phyloP scores from a whole-genome alignment of 208 protist species.

The Acanthamoeba lenticulata region DNA sequence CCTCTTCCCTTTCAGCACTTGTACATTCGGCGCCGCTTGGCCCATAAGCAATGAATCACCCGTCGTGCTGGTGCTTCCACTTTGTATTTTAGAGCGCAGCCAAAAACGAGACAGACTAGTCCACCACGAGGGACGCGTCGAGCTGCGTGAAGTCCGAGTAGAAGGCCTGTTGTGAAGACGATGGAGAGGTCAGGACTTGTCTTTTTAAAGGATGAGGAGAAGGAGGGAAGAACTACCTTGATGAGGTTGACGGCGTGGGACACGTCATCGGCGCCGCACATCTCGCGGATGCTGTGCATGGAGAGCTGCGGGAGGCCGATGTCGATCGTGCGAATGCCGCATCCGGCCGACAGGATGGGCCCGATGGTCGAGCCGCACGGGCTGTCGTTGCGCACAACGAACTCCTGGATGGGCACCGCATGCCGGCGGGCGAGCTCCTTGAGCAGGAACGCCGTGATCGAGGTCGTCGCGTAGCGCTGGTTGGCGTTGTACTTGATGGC shows the following conservation, averaged over 20 bases:
- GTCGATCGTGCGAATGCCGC: conserved; percentile 96
- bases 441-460: conserved; percentile 90
- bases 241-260: conserved; percentile 90
- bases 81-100: no score
- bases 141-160: conserved; percentile 47
- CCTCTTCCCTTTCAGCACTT: not conserved
- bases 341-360: conserved; percentile 93
- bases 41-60: no score
- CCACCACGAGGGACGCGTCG: conserved; percentile 32
- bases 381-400: conserved; percentile 96
- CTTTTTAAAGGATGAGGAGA: not conserved
- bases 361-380: conserved; percentile 97
- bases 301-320: conserved; percentile 95
- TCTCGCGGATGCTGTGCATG: conserved; percentile 98
- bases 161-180: not conserved
- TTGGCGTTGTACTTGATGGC: conserved; percentile 98
- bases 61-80: no score
- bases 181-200: not conserved
- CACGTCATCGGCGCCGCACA: conserved; percentile 94
- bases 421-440: conserved; percentile 87
- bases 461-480: conserved; percentile 95
- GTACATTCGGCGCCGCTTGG: no score
- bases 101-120: not conserved
- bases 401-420: conserved; percentile 85
- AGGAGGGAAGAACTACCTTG: conserved; percentile 69